phyloP scores from a whole-genome alignment of 2,329 filamentous ascomycete species.

The Aspergillus unguis region DNA sequence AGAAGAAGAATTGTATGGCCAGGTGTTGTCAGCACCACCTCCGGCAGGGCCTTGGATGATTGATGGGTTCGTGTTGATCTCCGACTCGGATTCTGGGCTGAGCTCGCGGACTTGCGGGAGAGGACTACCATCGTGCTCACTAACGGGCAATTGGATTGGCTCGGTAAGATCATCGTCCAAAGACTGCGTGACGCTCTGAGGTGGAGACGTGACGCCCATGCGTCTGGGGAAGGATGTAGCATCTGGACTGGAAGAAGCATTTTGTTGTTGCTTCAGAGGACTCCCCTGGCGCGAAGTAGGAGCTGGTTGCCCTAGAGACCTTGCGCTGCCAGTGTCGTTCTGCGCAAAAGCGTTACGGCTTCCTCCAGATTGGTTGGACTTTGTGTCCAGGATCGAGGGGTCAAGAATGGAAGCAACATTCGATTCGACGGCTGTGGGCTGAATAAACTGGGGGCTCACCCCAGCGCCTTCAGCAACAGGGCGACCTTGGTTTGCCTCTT shows the following conservation, averaged over 20 bases:
- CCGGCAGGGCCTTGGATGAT: slow-evolving; percentile 72
- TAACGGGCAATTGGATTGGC: slow-evolving; percentile 62
- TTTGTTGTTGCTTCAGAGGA: slow-evolving; percentile 45
- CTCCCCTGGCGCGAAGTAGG: slow-evolving; percentile 39
- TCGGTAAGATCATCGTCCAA: slow-evolving; percentile 38
- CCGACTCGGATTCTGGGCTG: slow-evolving; percentile 51
- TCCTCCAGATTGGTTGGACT: slow-evolving; percentile 48
- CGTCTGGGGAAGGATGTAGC: slow-evolving; percentile 39
- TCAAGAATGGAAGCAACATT: slow-evolving; percentile 87
- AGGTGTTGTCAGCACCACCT: slow-evolving; percentile 51
- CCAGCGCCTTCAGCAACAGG: slow-evolving; percentile 67
- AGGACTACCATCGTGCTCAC: slow-evolving; percentile 64
- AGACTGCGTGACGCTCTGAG: slow-evolving; percentile 54
- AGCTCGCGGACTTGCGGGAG: slow-evolving; percentile 12
- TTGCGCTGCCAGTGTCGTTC: slow-evolving; percentile 29
- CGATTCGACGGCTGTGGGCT: slow-evolving; percentile 75
- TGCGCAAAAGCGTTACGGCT: slow-evolving; percentile 47
- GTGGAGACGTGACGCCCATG: slow-evolving; percentile 49
- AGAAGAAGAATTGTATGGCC: slow-evolving; percentile 57
- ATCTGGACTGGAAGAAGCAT: slow-evolving; percentile 34
- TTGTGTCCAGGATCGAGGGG: slow-evolving; percentile 69
- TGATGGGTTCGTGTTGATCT: slow-evolving; percentile 81
- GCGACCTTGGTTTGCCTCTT: slow-evolving; percentile 62
- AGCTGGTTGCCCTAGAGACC: slow-evolving; percentile 19
- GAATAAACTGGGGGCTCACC: slow-evolving; percentile 72